Base-by-base conservation (phyloP, 805 yeast species). In the Candida insectalens region DNA sequence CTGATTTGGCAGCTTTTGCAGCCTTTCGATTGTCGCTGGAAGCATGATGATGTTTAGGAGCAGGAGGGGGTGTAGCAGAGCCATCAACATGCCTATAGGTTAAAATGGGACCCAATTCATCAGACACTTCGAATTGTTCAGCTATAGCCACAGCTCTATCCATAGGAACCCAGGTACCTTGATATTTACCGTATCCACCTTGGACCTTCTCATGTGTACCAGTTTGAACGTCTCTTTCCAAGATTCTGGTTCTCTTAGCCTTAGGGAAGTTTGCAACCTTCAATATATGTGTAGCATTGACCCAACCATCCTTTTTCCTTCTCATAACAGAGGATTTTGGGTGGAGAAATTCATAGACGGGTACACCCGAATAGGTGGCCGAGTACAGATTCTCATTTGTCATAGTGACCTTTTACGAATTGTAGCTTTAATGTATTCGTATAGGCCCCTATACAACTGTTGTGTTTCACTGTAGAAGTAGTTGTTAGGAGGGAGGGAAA, bases 131-230 rank as follows among this genome's bases (percentile, higher is more conserved):
- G 44, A 74, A 75, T 45, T 74, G 75, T 32, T 63, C 62, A 2
- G 89, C 84, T 36, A 84, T 69, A 41, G 69, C 72, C 18, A 63
- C 58, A 1, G 95, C 96, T 32, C 83, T 73, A 5, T 68, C 74
- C 41, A 83, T 58, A 0, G 96, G 96, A 6, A 88, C 88, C 96
- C 96, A 88, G 2, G 96, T 88, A 13, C 96, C 96, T 57, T 89
- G 97, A 57, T 87, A 89, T 51, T 88, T 79, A 35, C 97, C 97
- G 53, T 87, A 88, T 3, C 97, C 97, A 41, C 97, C 97, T 57
- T 88, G 97, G 16, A 88, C 85, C 55, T 89, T 89, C 49, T 88
- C 96, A 54, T 88, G 96, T 14, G 66, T 59, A 4, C 94, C 95
- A 27, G 70, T 71, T 51, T 89, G 96, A n/a, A 89, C 95, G 42